Evolutionary conservation across 2,329 filamentous ascomycete species (phyloP), one percentile per base, ranked within the genome.

Genomic region (Aspergillus aculeatus): DNA sequence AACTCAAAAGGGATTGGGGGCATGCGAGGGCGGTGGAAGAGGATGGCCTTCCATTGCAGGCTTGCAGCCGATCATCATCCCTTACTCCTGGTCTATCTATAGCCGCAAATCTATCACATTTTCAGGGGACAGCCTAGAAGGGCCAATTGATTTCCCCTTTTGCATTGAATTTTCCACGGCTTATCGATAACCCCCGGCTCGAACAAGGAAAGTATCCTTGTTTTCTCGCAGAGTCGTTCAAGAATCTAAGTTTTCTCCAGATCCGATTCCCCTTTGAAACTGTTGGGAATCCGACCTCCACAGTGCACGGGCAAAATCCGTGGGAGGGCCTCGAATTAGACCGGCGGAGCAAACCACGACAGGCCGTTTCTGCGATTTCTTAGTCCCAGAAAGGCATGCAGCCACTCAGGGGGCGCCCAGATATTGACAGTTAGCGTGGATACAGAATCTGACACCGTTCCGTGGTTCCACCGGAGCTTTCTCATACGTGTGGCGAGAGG

Each of bases 211-310:
- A 19, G 26, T 11, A 41, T 24, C 51, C 51, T 29, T 47, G 51
- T 53, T 53, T 44, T 44, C 16, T 11, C 38, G 38, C 38, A 6
- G 16, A 44, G 16, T 16, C 14, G 7, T 19, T 6, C 14, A 19
- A 2, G 2, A 19, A 44, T n/a, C 38, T 19, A 44, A 9, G 12
- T 44, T 44, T 44, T 16, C 38, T 44, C 38, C 38, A 44, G 38
- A 44, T 44, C 38, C 38, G 38, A 44, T n/a, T 29, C 32, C 41
- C 21, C n/a, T 29, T 35, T 47, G 38, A 44, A 44, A 44, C 38
- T 53, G 51, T 53, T 53, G 51, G 51, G 51, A 53, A 11, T 44
- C 21, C 23, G 38, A 44, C 51, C 51, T 41, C 51, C 51, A 53
- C 51, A 24, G 32, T 19, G 9, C 38, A 47, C 51, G 51, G 51